Evolutionary conservation across 2,329 filamentous ascomycete genomes (phyloP).

Genomic region (Allantophomopsis lycopodina): DNA sequence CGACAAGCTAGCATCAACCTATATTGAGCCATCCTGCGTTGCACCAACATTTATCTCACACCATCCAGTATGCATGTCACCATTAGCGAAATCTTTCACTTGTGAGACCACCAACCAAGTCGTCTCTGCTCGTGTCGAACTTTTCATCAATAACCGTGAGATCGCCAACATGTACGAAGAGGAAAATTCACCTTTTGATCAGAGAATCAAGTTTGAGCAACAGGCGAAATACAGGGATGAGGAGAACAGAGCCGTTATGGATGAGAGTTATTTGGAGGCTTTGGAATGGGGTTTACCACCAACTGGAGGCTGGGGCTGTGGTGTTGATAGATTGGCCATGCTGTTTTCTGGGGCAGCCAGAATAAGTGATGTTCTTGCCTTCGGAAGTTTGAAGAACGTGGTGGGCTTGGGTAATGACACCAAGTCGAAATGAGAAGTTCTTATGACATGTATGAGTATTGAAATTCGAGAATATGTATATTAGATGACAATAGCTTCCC

Average conservation of each 20-base stretch:
- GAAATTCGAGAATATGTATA: too few relatives aligned
- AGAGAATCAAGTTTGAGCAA: conserved; percentile 67
- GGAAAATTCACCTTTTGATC: conserved; percentile 83
- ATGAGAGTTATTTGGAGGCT: conserved; percentile 69
- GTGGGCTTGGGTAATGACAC: conserved; percentile 26
- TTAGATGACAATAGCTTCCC: too few relatives aligned
- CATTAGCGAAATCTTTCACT: conserved; percentile 74
- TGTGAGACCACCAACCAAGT: conserved; percentile 59
- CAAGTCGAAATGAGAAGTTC: not conserved
- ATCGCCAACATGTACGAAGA: conserved; percentile 97
- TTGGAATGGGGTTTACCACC: conserved; percentile 86
- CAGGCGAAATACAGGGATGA: conserved; percentile 29
- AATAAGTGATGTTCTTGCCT: conserved; percentile 78
- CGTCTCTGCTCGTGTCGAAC: conserved; percentile 70
- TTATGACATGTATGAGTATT: too few relatives aligned
- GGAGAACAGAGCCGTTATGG: conserved; percentile 18
- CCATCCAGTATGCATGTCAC: conserved; percentile 83
- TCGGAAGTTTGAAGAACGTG: conserved; percentile 69
- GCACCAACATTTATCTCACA: conserved; percentile 74
- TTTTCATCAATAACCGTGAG: conserved; percentile 70
- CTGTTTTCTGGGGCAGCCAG: conserved; percentile 64
- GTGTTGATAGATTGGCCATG: conserved; percentile 86
- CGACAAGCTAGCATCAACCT: conserved; percentile 62
- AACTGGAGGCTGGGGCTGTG: conserved; percentile 93
- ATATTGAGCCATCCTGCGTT: conserved; percentile 65